phyloP scores from a whole-genome alignment of 306 rosid species.

The Dicorynia guianensis region DNA sequence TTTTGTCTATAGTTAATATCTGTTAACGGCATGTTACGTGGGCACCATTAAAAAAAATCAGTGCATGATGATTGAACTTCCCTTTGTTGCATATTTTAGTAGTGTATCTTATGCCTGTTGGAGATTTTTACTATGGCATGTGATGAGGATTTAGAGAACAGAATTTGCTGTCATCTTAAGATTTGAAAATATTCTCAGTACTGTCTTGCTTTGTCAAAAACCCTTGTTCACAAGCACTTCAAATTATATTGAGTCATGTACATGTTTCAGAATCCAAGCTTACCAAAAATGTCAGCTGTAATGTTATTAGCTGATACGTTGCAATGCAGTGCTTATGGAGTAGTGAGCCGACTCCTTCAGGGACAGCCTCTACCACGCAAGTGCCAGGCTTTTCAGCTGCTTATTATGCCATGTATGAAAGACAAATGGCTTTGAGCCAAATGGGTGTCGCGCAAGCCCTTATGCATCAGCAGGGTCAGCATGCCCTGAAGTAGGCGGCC shows the following conservation, averaged over 20 bases:
- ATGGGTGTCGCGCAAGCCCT: constrained; percentile 78
- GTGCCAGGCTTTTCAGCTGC: constrained; percentile 60
- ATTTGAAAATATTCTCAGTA: neutral
- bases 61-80: too few species aligned
- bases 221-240: neutral
- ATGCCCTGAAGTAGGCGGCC: constrained; percentile 76
- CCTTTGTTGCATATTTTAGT: too few species aligned
- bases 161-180: too few species aligned
- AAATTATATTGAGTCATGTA: neutral
- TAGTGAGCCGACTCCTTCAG: constrained; percentile 90
- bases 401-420: constrained; percentile 70
- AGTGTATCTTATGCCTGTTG: too few species aligned
- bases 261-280: neutral
- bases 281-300: constrained; percentile 16
- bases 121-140: too few species aligned
- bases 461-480: constrained; percentile 82
- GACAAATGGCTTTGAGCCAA: constrained; percentile 75
- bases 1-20: too few species aligned
- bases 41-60: too few species aligned
- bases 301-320: constrained; percentile 18
- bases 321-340: constrained; percentile 92
- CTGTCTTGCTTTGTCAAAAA: neutral
- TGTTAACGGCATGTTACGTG: too few species aligned
- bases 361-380: constrained; percentile 70
- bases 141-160: too few species aligned